Percentiles rank a stretch among this genome's conserved stretches.
These are phyloP conservation scores for Saturnispora dispora DNA, from an alignment of 805 yeast species.

Conservation along the genomic window DNA sequence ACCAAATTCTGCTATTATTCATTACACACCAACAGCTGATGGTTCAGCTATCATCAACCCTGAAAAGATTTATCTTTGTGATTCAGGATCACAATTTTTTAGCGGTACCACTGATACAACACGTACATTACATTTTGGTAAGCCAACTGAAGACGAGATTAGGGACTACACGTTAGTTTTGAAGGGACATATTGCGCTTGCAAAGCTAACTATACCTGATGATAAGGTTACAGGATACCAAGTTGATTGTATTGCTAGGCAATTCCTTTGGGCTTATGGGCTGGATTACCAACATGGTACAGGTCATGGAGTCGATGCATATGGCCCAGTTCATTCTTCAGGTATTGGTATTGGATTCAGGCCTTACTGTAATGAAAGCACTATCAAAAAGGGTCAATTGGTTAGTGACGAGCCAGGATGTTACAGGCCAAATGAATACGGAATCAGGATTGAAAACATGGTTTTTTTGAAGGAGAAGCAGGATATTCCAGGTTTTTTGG, in stretches of 20 bases:
- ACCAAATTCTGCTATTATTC: constrained; percentile 68
- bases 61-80: constrained; percentile 43
- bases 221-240: constrained; percentile 45
- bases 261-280: constrained; percentile 46
- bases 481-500: constrained; percentile 35
- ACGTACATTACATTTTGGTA: constrained; percentile 46
- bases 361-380: constrained; percentile 36
- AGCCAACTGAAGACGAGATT: constrained; percentile 38
- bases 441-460: constrained; percentile 47
- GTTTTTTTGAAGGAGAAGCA: constrained; percentile 35
- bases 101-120: constrained; percentile 63
- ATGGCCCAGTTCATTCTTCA: constrained; percentile 53
- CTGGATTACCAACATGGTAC: constrained; percentile 58
- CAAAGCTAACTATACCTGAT: constrained; percentile 40
- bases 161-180: constrained; percentile 48
- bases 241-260: constrained; percentile 51
- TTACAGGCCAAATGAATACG: constrained; percentile 51
- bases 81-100: constrained; percentile 52
- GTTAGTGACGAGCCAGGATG: constrained; percentile 57
- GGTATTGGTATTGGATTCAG: constrained; percentile 55
- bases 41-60: constrained; percentile 42
- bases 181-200: constrained; percentile 46
- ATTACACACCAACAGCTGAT: constrained; percentile 50
- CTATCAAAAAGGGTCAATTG: constrained; percentile 44
- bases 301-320: constrained; percentile 58